phyloP scores from a whole-genome alignment of 352 stramenopile species.

The Thalassiosira sp. region DNA sequence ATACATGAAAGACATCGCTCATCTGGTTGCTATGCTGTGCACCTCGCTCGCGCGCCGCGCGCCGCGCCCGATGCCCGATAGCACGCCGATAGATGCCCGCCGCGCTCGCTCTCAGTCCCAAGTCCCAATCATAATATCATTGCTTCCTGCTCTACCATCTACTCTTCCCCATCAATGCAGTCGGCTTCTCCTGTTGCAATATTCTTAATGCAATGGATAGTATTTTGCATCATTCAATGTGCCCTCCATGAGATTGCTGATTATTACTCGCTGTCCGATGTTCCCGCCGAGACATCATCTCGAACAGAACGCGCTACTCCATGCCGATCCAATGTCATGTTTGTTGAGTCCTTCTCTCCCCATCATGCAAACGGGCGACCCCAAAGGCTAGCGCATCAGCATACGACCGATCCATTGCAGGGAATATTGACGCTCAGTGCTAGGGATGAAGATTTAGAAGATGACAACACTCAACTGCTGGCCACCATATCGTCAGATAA shows the following conservation, averaged over 20 bases:
- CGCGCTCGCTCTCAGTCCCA: no score
- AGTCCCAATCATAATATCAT: not conserved
- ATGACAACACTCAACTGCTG: conserved; percentile 5
- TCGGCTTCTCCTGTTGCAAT: not conserved
- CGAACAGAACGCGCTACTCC: conserved; percentile 2
- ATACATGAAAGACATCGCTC: no score
- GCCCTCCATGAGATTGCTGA: not conserved
- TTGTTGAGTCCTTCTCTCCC: conserved; percentile 7
- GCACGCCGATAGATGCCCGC: no score
- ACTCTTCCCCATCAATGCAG: conserved; percentile 1
- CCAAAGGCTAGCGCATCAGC: conserved; percentile 1
- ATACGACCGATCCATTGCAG: not conserved
- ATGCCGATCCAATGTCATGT: not conserved
- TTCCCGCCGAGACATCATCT: not conserved
- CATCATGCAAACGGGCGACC: not conserved
- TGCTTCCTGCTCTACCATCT: not conserved
- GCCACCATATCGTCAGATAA: conserved; percentile 2
- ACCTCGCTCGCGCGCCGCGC: no score
- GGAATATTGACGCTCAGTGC: not conserved
- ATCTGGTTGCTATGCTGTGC: no score
- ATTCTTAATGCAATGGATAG: conserved; percentile 8
- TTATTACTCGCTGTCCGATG: not conserved
- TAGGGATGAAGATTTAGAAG: not conserved
- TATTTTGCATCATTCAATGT: not conserved
- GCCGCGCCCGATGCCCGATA: no score